Evolutionary conservation across 257 asterid genomes (phyloP).

Genomic region (Petrea volubilis): DNA sequence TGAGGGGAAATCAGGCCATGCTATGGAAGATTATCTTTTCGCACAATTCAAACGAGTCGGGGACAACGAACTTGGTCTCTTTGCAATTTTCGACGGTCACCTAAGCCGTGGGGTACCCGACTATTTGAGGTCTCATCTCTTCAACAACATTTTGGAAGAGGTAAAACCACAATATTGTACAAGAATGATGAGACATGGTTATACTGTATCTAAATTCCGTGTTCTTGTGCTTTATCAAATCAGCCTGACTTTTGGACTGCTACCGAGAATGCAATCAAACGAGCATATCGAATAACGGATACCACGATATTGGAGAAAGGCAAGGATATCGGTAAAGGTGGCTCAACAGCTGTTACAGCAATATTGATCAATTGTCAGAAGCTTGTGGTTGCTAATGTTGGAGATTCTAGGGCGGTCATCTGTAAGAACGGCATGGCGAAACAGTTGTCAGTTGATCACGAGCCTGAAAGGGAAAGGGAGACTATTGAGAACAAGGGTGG

Average conservation of each 20-base stretch:
- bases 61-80: constrained; percentile 75
- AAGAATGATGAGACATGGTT: neutral
- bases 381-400: constrained; percentile 90
- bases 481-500: constrained; percentile 85
- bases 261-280: constrained; percentile 71
- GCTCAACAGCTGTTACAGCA: constrained; percentile 95
- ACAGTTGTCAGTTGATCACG: constrained; percentile 88
- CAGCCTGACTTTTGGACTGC: constrained; percentile 88
- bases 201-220: neutral
- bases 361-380: constrained; percentile 75
- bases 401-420: constrained; percentile 95
- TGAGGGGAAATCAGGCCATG: constrained; percentile 73
- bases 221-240: constrained; percentile 1
- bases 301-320: constrained; percentile 68
- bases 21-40: constrained; percentile 88
- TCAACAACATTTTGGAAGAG: constrained; percentile 78
- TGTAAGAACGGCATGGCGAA: constrained; percentile 78
- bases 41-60: constrained; percentile 77
- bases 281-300: constrained; percentile 78
- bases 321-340: constrained; percentile 78
- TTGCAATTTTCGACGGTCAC: constrained; percentile 93
- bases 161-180: constrained; percentile 32
- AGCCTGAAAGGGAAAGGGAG: constrained; percentile 69
- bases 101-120: constrained; percentile 74
- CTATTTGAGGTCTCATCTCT: constrained; percentile 73